phyloP scores from a whole-genome alignment of 768 basidiomycete species.

The Mycena latifolia region DNA sequence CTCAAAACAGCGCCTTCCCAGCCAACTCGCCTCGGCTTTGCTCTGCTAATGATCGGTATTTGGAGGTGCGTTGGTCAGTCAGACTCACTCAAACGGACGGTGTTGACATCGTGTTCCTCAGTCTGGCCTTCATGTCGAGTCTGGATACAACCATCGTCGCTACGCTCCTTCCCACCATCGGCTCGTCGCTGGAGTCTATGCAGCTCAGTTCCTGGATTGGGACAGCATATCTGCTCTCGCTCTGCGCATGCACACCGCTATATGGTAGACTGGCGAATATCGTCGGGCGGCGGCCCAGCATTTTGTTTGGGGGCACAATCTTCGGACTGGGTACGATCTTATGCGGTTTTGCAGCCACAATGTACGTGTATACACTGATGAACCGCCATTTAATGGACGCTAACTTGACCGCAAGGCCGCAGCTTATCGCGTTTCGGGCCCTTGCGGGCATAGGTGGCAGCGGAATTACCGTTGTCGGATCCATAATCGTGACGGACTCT shows the following conservation, averaged over 20 bases:
- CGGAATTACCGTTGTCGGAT: conserved; percentile 64
- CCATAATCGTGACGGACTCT: conserved; percentile 72
- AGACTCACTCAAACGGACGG: not conserved
- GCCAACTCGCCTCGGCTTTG: conserved; percentile 21
- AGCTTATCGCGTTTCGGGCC: conserved; percentile 67
- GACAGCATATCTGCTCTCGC: conserved; percentile 72
- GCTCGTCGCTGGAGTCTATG: conserved; percentile 67
- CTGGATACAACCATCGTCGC: conserved; percentile 68
- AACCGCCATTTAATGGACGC: too few relatives aligned
- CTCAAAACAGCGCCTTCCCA: conserved; percentile 16
- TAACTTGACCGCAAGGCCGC: conserved; percentile 10
- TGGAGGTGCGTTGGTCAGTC: conserved; percentile 24
- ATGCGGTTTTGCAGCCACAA: conserved; percentile 74
- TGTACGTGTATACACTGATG: conserved; percentile 51
- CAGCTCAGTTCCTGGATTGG: conserved; percentile 74
- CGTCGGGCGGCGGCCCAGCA: conserved; percentile 69
- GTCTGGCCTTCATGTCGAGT: conserved; percentile 25
- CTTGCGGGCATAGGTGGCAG: conserved; percentile 80
- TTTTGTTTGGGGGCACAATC: conserved; percentile 67
- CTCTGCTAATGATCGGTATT: conserved; percentile 26
- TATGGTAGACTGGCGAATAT: conserved; percentile 74
- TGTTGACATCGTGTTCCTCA: not conserved
- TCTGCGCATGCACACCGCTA: conserved; percentile 78
- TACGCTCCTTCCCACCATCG: conserved; percentile 71
- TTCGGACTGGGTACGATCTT: conserved; percentile 75